Conservation (phyloP, 129 eudicot genomes). For the Glebionis coronaria region DNA sequence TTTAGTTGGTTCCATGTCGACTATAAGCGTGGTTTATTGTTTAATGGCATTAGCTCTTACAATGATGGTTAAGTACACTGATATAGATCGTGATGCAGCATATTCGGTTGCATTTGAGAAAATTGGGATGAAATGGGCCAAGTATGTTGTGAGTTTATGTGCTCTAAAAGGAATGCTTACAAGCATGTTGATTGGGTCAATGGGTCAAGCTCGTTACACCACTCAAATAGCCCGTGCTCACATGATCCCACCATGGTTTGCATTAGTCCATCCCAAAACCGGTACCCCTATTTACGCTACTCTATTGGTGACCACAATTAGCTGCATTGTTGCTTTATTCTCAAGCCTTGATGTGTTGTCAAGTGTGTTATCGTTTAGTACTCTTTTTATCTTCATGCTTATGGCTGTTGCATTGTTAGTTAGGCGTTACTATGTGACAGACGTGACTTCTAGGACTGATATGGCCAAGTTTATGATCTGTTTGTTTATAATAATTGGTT, state of each 20-base stretch:
- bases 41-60: conserved; percentile 67
- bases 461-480: conserved; percentile 42
- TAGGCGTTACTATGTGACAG: conserved; percentile 68
- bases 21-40: conserved; percentile 61
- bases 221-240: conserved; percentile 13
- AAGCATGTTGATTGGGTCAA: conserved; percentile 73
- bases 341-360: conserved; percentile 74
- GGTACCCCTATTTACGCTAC: conserved; percentile 80
- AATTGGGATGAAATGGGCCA: conserved; percentile 86
- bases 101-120: conserved; percentile 67
- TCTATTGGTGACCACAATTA: conserved; percentile 43
- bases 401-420: conserved; percentile 81
- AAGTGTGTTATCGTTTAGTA: conserved; percentile 76
- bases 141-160: conserved; percentile 58
- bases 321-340: conserved; percentile 63
- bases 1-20: conserved; percentile 74
- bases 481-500: conserved; percentile 42
- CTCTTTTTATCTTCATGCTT: conserved; percentile 84
- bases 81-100: conserved; percentile 67
- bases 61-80: conserved; percentile 70
- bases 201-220: conserved; percentile 60
- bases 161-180: conserved; percentile 90
- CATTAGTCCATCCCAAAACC: conserved; percentile 36
- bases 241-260: conserved; percentile 16
- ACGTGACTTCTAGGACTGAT: conserved; percentile 38